Conservation (phyloP, 2,329 filamentous ascomycete genomes). For the Penicillium sp. region DNA sequence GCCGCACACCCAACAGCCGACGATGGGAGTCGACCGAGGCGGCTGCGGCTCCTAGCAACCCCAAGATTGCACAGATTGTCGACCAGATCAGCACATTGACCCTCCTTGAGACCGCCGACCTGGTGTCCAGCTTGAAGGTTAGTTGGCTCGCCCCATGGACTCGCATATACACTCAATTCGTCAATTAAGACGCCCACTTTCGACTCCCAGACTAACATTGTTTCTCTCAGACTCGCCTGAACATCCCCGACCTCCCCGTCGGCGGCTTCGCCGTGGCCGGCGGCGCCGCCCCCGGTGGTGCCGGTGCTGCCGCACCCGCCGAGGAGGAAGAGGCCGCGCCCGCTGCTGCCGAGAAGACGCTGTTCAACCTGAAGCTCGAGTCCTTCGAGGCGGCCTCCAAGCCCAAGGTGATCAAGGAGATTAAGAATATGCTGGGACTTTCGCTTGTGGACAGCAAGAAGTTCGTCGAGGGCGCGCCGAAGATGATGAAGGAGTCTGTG, state of each 20-base stretch:
- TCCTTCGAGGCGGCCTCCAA: conserved; percentile 84
- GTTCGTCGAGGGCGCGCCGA: conserved; percentile 96
- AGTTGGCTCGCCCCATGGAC: conserved; percentile 12
- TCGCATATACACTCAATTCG: background rate
- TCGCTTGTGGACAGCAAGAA: conserved; percentile 99
- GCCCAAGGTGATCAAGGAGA: conserved; percentile 99
- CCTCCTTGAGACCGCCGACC: conserved; percentile 90
- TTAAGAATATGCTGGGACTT: conserved; percentile 91
- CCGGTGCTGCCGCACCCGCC: conserved; percentile 60
- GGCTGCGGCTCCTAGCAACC: conserved; percentile 58
- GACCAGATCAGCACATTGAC: conserved; percentile 99
- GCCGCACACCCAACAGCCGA: conserved; percentile 50
- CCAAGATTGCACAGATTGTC: conserved; percentile 91
- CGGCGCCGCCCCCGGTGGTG: conserved; percentile 55
- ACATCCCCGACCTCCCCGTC: conserved; percentile 96
- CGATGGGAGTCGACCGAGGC: conserved; percentile 85
- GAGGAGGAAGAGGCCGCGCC: conserved; percentile 85
- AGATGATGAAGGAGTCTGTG: conserved; percentile 98
- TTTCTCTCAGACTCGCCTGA: conserved; percentile 68
- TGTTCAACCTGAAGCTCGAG: conserved; percentile 93
- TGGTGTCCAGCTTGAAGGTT: conserved; percentile 94
- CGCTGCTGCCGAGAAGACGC: conserved; percentile 84
- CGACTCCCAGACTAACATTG: background rate
- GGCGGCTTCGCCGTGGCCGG: conserved; percentile 77
- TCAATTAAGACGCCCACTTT: conserved; percentile 4